Evolutionary conservation across 768 basidiomycete species (phyloP).

Genomic region (Tulasnella sp.): DNA sequence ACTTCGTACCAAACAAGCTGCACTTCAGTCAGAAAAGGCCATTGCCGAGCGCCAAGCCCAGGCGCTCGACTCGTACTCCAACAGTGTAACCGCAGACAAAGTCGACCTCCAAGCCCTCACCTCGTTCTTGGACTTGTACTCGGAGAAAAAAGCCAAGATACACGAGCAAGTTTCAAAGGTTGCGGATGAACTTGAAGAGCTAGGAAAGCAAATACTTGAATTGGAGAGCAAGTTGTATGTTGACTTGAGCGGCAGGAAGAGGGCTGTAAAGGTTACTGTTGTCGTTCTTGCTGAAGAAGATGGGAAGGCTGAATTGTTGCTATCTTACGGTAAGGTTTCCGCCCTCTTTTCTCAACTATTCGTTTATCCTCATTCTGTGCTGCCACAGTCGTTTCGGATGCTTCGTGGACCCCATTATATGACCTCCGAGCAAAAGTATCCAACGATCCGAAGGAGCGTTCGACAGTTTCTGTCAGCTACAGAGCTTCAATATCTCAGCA

Average conservation of each 20-base stretch:
- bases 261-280: conserved; percentile 29
- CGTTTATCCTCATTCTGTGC: conserved; percentile 2
- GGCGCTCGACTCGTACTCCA: neutral
- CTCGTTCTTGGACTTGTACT: conserved; percentile 29
- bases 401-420: conserved; percentile 42
- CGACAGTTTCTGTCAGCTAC: conserved; percentile 15
- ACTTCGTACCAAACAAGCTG: neutral
- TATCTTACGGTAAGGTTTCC: conserved; percentile 40
- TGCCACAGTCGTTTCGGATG: conserved; percentile 36
- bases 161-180: neutral
- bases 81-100: conserved; percentile 28
- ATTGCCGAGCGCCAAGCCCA: neutral
- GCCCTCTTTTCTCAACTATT: conserved; percentile 4
- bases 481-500: conserved; percentile 19
- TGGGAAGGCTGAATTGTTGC: conserved; percentile 31
- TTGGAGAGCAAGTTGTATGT: conserved; percentile 24
- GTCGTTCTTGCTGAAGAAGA: conserved; percentile 33
- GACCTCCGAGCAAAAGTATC: conserved; percentile 42
- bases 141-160: neutral
- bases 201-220: conserved; percentile 19
- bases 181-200: conserved; percentile 10
- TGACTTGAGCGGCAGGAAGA: conserved; percentile 14
- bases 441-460: conserved; percentile 27
- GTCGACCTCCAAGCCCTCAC: conserved; percentile 21
- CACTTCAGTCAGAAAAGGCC: conserved; percentile 6